Conservation (phyloP, 495 filamentous ascomycete genomes). For the Hypoxylon fuscum region DNA sequence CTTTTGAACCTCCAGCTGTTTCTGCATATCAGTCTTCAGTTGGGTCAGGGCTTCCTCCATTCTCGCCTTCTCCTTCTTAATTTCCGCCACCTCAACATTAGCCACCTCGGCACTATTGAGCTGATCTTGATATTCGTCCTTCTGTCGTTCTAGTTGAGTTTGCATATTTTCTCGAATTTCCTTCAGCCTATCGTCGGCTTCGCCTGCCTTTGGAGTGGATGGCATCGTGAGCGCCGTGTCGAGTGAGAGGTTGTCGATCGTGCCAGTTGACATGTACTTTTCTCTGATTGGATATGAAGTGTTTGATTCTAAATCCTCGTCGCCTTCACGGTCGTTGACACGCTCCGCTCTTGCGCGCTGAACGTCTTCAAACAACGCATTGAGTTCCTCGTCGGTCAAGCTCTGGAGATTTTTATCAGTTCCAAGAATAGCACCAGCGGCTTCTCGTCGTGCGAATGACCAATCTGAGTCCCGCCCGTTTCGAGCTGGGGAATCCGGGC, state of each 20-base stretch:
- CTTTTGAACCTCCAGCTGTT: constrained; percentile 76
- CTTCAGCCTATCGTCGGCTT: constrained; percentile 75
- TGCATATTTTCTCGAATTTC: constrained; percentile 89
- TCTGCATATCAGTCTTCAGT: constrained; percentile 87
- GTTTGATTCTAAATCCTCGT: constrained; percentile 90
- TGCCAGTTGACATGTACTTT: constrained; percentile 96
- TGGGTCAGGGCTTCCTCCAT: constrained; percentile 86
- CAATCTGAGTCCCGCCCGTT: constrained; percentile 90
- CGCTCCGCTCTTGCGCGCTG: constrained; percentile 85
- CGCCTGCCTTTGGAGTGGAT: constrained; percentile 83
- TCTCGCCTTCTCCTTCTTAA: constrained; percentile 80
- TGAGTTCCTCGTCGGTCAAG: constrained; percentile 92
- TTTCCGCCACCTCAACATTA: constrained; percentile 82
- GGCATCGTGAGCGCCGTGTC: constrained; percentile 95
- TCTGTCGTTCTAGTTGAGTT: constrained; percentile 83
- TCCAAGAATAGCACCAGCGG: constrained; percentile 88
- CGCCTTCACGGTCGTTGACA: constrained; percentile 75
- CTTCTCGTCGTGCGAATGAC: constrained; percentile 93
- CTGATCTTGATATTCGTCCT: constrained; percentile 82
- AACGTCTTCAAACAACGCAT: constrained; percentile 94
- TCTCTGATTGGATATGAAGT: constrained; percentile 89
- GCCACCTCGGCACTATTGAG: constrained; percentile 80
- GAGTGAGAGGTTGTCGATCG: constrained; percentile 94
- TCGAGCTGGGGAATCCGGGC: constrained; percentile 80
- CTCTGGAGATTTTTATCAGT: constrained; percentile 88